These are phyloP conservation scores for Aspergillus aculeatinus DNA, from an alignment of 2,329 filamentous ascomycete species.

Conservation along the genomic window DNA sequence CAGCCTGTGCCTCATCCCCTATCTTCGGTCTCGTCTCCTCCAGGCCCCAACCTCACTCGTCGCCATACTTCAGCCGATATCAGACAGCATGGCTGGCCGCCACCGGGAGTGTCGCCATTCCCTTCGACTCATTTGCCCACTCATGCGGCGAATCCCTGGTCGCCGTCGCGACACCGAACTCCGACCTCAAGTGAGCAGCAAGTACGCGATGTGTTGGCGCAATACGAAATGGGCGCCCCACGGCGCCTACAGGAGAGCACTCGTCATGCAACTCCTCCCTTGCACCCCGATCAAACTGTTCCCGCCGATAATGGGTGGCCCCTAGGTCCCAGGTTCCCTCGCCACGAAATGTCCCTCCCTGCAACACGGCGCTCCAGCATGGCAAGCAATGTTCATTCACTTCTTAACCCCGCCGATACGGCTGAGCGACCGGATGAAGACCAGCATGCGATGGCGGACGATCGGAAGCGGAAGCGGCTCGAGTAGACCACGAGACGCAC, in stretches of 20 bases:
- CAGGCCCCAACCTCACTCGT: constrained; percentile 68
- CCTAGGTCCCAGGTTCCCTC: constrained; percentile 45
- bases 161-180: constrained; percentile 61
- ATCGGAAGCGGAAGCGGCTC: constrained; percentile 62
- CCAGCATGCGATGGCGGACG: constrained; percentile 53
- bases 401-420: constrained; percentile 68
- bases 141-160: constrained; percentile 63
- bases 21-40: constrained; percentile 56
- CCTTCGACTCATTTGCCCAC: constrained; percentile 64
- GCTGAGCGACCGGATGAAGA: constrained; percentile 66
- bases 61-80: constrained; percentile 96
- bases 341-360: constrained; percentile 48
- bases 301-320: constrained; percentile 58
- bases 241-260: constrained; percentile 49
- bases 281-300: constrained; percentile 49
- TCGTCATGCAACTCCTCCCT: constrained; percentile 56
- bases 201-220: constrained; percentile 61
- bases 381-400: constrained; percentile 67
- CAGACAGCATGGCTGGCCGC: constrained; percentile 77
- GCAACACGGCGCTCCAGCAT: constrained; percentile 69
- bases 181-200: constrained; percentile 59
- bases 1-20: constrained; percentile 66
- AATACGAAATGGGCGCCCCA: constrained; percentile 63
- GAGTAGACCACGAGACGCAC: constrained; percentile 35
- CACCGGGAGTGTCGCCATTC: constrained; percentile 61